Conservation (phyloP, 306 rosid genomes). For the Leucaena leucocephala region DNA sequence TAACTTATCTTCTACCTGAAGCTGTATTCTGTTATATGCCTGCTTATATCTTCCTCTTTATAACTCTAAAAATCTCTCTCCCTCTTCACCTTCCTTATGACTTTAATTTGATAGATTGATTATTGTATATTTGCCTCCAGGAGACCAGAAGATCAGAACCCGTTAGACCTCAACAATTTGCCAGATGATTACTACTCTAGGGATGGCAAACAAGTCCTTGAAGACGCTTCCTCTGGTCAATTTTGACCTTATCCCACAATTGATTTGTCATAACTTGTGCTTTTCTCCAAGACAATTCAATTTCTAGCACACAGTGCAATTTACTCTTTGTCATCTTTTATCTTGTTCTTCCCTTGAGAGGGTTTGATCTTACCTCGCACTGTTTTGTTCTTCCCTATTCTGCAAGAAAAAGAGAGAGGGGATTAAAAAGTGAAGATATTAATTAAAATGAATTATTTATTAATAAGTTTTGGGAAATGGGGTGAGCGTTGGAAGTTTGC, state of each 20-base stretch:
- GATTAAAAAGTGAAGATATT: no score
- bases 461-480: background rate
- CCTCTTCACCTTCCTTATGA: background rate
- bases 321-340: background rate
- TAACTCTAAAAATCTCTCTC: slow-evolving; percentile 2
- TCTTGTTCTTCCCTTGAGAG: background rate
- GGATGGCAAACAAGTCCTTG: slow-evolving; percentile 9
- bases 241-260: no score
- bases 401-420: no score
- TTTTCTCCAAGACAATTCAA: no score
- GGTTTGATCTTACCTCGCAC: background rate
- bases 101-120: background rate
- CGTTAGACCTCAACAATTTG: slow-evolving; percentile 23
- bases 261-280: no score
- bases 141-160: slow-evolving; percentile 57
- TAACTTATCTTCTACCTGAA: background rate
- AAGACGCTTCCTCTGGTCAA: slow-evolving; percentile 1
- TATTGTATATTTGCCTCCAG: slow-evolving; percentile 47
- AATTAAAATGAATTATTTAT: background rate
- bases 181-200: slow-evolving; percentile 12
- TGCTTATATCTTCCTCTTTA: background rate
- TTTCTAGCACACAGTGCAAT: background rate
- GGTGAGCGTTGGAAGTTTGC: background rate
- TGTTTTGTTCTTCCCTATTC: background rate
- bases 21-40: background rate